Evolutionary conservation across 306 rosid species (phyloP).

Genomic region (Casuarina cunninghamiana): DNA sequence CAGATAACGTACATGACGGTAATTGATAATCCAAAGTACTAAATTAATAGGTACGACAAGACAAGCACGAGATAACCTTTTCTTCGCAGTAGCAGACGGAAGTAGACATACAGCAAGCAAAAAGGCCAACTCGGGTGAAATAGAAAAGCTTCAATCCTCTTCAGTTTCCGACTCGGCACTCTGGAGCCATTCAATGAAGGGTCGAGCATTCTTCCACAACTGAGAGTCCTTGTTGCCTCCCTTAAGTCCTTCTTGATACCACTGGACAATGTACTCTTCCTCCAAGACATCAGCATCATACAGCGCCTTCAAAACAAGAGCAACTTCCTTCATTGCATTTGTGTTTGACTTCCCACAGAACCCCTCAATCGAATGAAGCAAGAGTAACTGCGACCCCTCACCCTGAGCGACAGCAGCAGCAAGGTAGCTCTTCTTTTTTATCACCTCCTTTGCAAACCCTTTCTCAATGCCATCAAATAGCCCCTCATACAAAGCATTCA

Average conservation of each 20-base stretch:
- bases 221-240: conserved; percentile 42
- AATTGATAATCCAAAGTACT: conserved; percentile 1
- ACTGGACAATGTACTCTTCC: conserved; percentile 52
- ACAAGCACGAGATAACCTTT: conserved; percentile 22
- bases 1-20: background rate
- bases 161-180: conserved; percentile 69
- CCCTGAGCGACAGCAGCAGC: conserved; percentile 43
- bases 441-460: conserved; percentile 51
- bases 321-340: conserved; percentile 54
- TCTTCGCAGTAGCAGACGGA: conserved; percentile 24
- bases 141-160: conserved; percentile 30
- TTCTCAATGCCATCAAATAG: conserved; percentile 42
- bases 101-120: conserved; percentile 6
- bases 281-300: conserved; percentile 58
- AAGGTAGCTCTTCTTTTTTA: conserved; percentile 45
- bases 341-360: conserved; percentile 36
- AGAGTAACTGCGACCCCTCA: conserved; percentile 37
- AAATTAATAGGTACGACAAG: conserved; percentile 5
- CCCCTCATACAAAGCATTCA: conserved; percentile 50
- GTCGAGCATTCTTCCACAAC: conserved; percentile 59
- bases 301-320: conserved; percentile 51
- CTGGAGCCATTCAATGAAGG: conserved; percentile 64
- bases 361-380: conserved; percentile 47
- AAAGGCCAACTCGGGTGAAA: conserved; percentile 1
- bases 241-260: conserved; percentile 52